Conservation (phyloP, 345 rosid genomes). For the Linum lewisii region DNA sequence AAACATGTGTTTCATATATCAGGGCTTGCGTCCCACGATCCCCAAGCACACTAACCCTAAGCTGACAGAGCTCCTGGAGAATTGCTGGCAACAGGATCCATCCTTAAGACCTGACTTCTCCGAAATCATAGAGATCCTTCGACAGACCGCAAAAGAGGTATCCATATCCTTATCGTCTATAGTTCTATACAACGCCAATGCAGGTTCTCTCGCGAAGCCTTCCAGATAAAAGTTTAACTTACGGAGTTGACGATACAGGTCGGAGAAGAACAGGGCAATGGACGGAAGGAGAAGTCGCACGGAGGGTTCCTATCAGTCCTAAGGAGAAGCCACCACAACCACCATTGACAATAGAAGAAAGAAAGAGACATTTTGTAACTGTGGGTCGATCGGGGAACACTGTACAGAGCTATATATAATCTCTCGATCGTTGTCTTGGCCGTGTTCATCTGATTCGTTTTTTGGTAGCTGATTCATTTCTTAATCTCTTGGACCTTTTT, state of each 20-base stretch:
- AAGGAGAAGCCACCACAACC: conserved; percentile 57
- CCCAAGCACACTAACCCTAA: conserved; percentile 58
- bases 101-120: conserved; percentile 74
- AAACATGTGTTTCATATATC: not conserved
- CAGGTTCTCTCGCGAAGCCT: no score
- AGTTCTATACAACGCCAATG: not conserved
- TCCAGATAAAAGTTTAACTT: no score
- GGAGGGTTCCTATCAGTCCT: conserved; percentile 80
- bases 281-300: conserved; percentile 52
- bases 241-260: conserved; percentile 28
- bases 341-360: conserved; percentile 30
- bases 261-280: conserved; percentile 48
- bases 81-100: conserved; percentile 90
- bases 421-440: no score
- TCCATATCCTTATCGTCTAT: not conserved
- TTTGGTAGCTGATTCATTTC: not conserved
- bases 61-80: conserved; percentile 57
- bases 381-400: no score
- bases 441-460: conserved; percentile 5
- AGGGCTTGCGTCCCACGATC: conserved; percentile 80
- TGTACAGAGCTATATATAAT: conserved; percentile 2
- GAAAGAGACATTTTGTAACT: not conserved
- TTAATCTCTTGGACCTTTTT: no score
- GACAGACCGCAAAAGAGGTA: conserved; percentile 73
- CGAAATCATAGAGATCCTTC: conserved; percentile 55